A percentile compares a stretch with the other conserved stretches of the same genome.
Conservation (phyloP, 108 stramenopile genomes). For the Fragilariopsis cylindrus region DNA sequence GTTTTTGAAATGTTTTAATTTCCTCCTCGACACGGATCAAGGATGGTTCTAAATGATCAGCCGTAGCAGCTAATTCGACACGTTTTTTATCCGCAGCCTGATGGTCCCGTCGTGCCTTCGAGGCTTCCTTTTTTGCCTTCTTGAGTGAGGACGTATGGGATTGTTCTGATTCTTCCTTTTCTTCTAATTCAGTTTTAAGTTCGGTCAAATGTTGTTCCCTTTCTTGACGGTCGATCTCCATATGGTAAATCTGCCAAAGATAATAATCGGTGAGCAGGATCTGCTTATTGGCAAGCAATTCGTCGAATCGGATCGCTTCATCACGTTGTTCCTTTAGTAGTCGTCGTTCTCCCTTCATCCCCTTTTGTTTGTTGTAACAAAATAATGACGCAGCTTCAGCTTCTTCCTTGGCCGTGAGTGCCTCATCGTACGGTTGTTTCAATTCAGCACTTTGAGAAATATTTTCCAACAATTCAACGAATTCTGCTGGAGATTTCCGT, state of each 20-base stretch:
- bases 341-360: constrained; percentile 80
- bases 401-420: constrained; percentile 79
- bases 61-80: constrained; percentile 58
- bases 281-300: constrained; percentile 63
- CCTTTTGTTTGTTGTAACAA: constrained; percentile 91
- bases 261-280: constrained; percentile 82
- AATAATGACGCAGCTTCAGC: constrained; percentile 86
- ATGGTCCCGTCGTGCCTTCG: constrained; percentile 53
- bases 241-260: constrained; percentile 93
- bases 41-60: constrained; percentile 71
- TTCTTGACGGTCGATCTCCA: constrained; percentile 80
- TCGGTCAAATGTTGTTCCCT: constrained; percentile 57
- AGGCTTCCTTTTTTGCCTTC: constrained; percentile 71
- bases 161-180: constrained; percentile 50
- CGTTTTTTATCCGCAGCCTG: constrained; percentile 74
- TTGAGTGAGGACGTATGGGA: constrained; percentile 64
- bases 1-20: constrained; percentile 64
- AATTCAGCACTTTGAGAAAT: constrained; percentile 84
- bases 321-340: constrained; percentile 94
- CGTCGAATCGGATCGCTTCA: constrained; percentile 88
- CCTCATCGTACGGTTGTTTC: constrained; percentile 80
- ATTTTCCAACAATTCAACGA: constrained; percentile 94
- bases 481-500: constrained; percentile 87
- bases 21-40: constrained; percentile 75
- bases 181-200: constrained; percentile 60